Evolutionary conservation across 805 yeast species (phyloP).

Genomic region (Metschnikowia lunata): DNA sequence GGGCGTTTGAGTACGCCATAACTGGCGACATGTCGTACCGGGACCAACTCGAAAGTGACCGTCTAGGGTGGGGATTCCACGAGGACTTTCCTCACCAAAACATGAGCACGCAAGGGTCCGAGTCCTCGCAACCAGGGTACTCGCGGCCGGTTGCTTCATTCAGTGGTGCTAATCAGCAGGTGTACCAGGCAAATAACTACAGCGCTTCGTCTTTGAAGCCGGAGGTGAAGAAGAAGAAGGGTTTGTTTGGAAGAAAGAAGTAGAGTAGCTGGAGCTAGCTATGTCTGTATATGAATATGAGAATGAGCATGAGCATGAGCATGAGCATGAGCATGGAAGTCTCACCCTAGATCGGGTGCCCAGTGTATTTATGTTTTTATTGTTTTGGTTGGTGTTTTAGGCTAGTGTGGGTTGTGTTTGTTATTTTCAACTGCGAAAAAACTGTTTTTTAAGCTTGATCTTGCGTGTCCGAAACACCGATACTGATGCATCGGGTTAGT

Average conservation of each 20-base stretch:
- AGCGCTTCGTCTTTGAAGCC: slow-evolving; percentile 44
- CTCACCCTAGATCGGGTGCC: not conserved
- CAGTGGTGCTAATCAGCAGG: slow-evolving; percentile 38
- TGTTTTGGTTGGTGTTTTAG: not conserved
- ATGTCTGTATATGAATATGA: not conserved
- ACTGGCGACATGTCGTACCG: slow-evolving; percentile 80
- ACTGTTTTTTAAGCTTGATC: too few species aligned
- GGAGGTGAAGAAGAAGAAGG: slow-evolving; percentile 60
- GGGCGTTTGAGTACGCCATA: slow-evolving; percentile 89
- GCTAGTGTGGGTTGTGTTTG: too few species aligned
- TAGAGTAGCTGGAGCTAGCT: not conserved
- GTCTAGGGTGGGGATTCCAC: slow-evolving; percentile 85
- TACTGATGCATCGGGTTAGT: too few species aligned
- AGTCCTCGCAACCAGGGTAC: slow-evolving; percentile 28
- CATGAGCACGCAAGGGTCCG: slow-evolving; percentile 23
- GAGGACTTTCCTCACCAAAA: slow-evolving; percentile 62
- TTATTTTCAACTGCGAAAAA: too few species aligned
- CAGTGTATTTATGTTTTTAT: not conserved
- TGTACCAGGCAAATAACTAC: slow-evolving; percentile 56
- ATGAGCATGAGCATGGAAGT: not conserved
- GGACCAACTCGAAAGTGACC: slow-evolving; percentile 74
- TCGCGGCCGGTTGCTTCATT: slow-evolving; percentile 35
- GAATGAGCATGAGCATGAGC: not conserved
- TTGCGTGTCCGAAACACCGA: too few species aligned
- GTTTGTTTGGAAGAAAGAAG: slow-evolving; percentile 68